Conservation (phyloP, 768 basidiomycete genomes). For the Russula earlei region DNA sequence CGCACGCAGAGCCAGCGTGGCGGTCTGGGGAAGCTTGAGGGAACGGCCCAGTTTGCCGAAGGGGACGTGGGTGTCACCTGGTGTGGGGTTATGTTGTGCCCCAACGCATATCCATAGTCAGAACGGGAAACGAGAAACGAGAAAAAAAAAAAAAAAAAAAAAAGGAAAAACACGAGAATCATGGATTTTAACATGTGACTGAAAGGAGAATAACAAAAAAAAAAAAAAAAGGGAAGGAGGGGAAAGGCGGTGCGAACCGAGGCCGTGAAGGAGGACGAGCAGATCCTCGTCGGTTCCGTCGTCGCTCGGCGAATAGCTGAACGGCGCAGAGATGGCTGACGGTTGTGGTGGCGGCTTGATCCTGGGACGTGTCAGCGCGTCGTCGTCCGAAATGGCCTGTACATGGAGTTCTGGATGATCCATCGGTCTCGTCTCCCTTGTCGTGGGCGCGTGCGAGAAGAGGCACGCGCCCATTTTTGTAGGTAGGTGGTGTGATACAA, state of each 20-base stretch:
- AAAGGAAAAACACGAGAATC: too few relatives aligned
- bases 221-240: not conserved
- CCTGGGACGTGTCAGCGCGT: slow-evolving; percentile 11
- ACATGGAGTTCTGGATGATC: slow-evolving; percentile 10
- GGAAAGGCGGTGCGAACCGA: slow-evolving; percentile 42
- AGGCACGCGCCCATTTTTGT: too few relatives aligned
- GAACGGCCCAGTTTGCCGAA: slow-evolving; percentile 65
- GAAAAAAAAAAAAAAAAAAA: not conserved
- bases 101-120: too few relatives aligned
- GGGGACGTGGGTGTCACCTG: slow-evolving; percentile 75
- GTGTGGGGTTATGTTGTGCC: not conserved
- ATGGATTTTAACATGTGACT: too few relatives aligned
- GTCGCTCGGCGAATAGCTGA: slow-evolving; percentile 61
- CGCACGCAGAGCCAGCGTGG: slow-evolving; percentile 69
- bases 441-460: too few relatives aligned
- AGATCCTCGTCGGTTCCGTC: slow-evolving; percentile 85
- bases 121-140: not conserved
- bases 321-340: slow-evolving; percentile 42
- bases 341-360: slow-evolving; percentile 42
- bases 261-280: slow-evolving; percentile 74
- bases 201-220: too few relatives aligned
- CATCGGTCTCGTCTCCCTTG: slow-evolving; percentile 1
- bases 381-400: not conserved
- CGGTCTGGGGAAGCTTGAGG: slow-evolving; percentile 84
- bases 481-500: too few relatives aligned